phyloP scores from a whole-genome alignment of 2,329 filamentous ascomycete species.

The Apiospora aurea region DNA sequence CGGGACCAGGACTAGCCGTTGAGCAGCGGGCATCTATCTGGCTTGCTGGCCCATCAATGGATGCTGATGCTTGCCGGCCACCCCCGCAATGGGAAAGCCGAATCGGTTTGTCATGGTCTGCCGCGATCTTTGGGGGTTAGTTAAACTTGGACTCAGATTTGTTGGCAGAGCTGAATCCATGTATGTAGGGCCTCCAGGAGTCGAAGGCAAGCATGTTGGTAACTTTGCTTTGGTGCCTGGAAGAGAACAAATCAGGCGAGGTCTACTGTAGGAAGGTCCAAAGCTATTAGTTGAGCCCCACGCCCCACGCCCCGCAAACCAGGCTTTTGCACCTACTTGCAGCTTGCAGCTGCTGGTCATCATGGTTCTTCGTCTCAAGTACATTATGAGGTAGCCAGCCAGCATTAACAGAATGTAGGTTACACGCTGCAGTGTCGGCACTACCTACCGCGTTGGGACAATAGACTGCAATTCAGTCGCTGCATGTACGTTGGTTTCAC shows the following conservation, averaged over 20 bases:
- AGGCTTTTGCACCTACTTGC: neutral
- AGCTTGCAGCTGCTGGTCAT: constrained; percentile 15
- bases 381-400: too few species aligned
- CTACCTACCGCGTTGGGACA: constrained; percentile 8
- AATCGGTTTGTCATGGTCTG: constrained; percentile 22
- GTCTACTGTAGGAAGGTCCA: neutral
- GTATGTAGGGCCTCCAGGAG: neutral
- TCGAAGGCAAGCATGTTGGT: too few species aligned
- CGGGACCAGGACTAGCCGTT: constrained; percentile 2
- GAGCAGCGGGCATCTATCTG: neutral
- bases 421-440: neutral
- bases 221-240: neutral
- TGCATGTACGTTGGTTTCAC: neutral
- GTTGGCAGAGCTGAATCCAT: constrained; percentile 4
- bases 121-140: constrained; percentile 18
- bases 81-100: constrained; percentile 5
- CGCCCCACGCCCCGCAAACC: constrained; percentile 22
- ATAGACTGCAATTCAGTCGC: neutral
- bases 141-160: neutral
- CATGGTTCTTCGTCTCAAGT: neutral
- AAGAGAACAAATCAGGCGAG: neutral
- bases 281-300: constrained; percentile 16
- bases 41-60: neutral
- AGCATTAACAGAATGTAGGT: neutral
- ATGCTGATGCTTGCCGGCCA: neutral